Evolutionary conservation across 1,284 basidiomycete species (phyloP).

Genomic region (Bjerkandera adusta): DNA sequence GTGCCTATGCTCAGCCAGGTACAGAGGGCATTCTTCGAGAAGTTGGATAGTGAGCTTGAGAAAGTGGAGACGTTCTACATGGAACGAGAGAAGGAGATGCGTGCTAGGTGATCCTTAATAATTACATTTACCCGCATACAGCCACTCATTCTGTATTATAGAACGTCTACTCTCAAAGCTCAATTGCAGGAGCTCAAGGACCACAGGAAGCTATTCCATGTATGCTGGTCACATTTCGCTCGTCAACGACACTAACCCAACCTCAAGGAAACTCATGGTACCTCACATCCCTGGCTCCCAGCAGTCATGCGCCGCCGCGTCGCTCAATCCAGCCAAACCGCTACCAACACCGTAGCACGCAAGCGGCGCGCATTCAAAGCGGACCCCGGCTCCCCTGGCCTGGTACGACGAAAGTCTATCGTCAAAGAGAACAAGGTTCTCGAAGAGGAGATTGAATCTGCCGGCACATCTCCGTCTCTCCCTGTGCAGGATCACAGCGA

Average conservation of each 20-base stretch:
- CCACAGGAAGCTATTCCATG: constrained; percentile 68
- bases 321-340: background rate
- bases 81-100: constrained; percentile 65
- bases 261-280: constrained; percentile 14
- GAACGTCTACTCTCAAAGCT: constrained; percentile 44
- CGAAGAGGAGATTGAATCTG: constrained; percentile 12
- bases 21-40: constrained; percentile 72
- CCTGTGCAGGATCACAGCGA: constrained; percentile 2
- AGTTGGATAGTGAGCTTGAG: constrained; percentile 72
- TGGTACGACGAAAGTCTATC: constrained; percentile 1
- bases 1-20: constrained; percentile 52
- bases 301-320: constrained; percentile 10
- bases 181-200: constrained; percentile 77
- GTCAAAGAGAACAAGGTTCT: constrained; percentile 6
- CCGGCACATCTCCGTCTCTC: background rate
- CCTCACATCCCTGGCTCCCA: constrained; percentile 12
- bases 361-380: constrained; percentile 13
- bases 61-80: constrained; percentile 86
- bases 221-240: constrained; percentile 33
- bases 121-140: background rate
- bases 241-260: background rate
- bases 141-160: background rate
- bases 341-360: constrained; percentile 1
- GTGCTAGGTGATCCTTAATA: constrained; percentile 40
- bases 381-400: constrained; percentile 6